Base-by-base conservation (phyloP, 768 basidiomycete genomes). In the Leccinum subtestaceum region DNA sequence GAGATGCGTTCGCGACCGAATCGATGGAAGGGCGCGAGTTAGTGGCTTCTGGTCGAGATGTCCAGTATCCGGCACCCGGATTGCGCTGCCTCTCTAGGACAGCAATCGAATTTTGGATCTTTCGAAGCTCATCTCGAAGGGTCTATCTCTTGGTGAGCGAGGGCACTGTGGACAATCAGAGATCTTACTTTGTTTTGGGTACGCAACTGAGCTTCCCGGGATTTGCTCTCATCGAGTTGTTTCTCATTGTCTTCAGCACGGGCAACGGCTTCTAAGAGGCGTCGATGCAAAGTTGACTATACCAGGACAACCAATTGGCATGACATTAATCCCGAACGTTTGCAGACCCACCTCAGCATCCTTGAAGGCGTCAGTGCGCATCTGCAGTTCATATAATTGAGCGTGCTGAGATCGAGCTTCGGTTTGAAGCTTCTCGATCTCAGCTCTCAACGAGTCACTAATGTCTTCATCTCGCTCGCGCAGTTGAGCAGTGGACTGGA, bases 61-160 rank as follows among this genome's bases (percentile, higher is more conserved):
- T 79, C 95, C 95, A 98, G 73, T 95, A 98, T 19, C 96, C 94
- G 8, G 95, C 89, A 21, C 96, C 95, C 0, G 96, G 94, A 70
- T 92, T 93, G 27, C 96, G 85, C 66, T 95, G 93, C 50, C 87
- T 83, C 67, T 98, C 96, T 27, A 98, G 79, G 29, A 98, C 72
- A 1, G 93, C 88, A 45, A 91, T 91, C 19, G 95, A 96, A 1
- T 89, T 91, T 72, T 98, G 97, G 2, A 99, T 88, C 72, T 98
- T 98, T 45, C 94, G 88, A 49, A 99, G 75, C 70, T 99, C 96
- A 54, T 98, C 97, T 9, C 95, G 88, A 17, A 98, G 77, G 0
- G 85, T 92, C 92, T 96, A 68, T 47, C 40, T 55, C n/a, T 46
- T 36, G 17, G 31, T 65, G 29, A 70, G 66, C 21, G 50, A 45